Conservation (phyloP, 2,329 filamentous ascomycete genomes). For the Colletotrichum chlorophyti region DNA sequence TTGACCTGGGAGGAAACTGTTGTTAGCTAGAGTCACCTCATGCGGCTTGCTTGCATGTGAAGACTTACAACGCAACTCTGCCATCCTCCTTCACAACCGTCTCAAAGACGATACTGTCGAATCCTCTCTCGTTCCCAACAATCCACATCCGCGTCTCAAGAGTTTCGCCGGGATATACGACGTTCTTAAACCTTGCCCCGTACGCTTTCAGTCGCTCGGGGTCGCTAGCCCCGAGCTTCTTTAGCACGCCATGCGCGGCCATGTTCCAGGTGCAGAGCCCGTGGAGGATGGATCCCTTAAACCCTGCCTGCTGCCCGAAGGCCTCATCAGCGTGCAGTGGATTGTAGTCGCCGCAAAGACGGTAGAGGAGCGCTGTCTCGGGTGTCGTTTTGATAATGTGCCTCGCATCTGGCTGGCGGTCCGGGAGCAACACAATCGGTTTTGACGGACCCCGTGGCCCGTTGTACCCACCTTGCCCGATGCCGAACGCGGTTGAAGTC, state of each 20-base stretch:
- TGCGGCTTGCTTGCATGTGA: neutral
- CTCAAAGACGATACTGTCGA: slow-evolving; percentile 46
- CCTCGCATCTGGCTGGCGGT: slow-evolving; percentile 44
- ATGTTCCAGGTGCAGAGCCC: slow-evolving; percentile 56
- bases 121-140: slow-evolving; percentile 37
- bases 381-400: slow-evolving; percentile 44
- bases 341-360: slow-evolving; percentile 56
- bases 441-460: slow-evolving; percentile 48
- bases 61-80: slow-evolving; percentile 41
- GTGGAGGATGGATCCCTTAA: slow-evolving; percentile 53
- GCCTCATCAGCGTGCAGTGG: slow-evolving; percentile 52
- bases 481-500: slow-evolving; percentile 47
- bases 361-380: slow-evolving; percentile 48
- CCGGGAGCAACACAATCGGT: slow-evolving; percentile 37
- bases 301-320: slow-evolving; percentile 49
- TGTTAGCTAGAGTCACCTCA: slow-evolving; percentile 32
- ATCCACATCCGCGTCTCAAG: slow-evolving; percentile 51
- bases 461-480: slow-evolving; percentile 52
- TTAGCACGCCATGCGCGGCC: slow-evolving; percentile 49
- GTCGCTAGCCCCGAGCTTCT: slow-evolving; percentile 46
- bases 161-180: slow-evolving; percentile 54
- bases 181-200: slow-evolving; percentile 51
- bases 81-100: slow-evolving; percentile 46
- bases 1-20: slow-evolving; percentile 32
- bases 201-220: slow-evolving; percentile 48